Percentiles rank a stretch among this genome's conserved stretches.
These are phyloP conservation scores for Termitomyces titanicus DNA, from an alignment of 768 basidiomycete species.

Conservation along the genomic window DNA sequence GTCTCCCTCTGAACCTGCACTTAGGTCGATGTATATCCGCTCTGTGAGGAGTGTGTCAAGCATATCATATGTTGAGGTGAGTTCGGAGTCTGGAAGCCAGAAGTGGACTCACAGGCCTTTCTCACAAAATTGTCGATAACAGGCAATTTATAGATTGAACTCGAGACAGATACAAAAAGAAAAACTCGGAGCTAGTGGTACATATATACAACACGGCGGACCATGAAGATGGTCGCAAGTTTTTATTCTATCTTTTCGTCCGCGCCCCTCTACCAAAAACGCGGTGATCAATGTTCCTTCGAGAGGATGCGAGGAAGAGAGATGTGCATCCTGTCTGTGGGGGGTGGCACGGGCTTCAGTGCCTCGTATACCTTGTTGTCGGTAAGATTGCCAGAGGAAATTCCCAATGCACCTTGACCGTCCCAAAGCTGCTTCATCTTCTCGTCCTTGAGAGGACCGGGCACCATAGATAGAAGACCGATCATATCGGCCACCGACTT, in stretches of 20 bases:
- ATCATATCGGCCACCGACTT: neutral
- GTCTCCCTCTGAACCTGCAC: constrained; percentile 51
- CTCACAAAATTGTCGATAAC: neutral
- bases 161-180: neutral
- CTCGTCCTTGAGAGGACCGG: neutral
- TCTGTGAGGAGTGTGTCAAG: constrained; percentile 63
- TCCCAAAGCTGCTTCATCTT: neutral
- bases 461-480: neutral
- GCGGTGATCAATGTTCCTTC: neutral
- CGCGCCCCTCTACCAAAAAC: neutral
- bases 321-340: neutral
- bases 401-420: too few relatives aligned
- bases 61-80: constrained; percentile 53
- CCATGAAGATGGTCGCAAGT: neutral
- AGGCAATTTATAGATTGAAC: neutral
- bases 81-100: constrained; percentile 67
- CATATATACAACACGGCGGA: neutral
- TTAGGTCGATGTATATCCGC: constrained; percentile 79
- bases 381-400: neutral
- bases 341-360: neutral
- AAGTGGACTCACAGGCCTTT: too few relatives aligned
- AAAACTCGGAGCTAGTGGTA: neutral
- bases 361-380: neutral
- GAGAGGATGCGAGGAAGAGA: neutral
- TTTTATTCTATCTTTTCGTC: neutral